Percentiles rank a stretch among this genome's conserved stretches.
Evolutionary conservation across 2,329 filamentous ascomycete species (phyloP).

Genomic region (Coleophoma eucalyptorum): DNA sequence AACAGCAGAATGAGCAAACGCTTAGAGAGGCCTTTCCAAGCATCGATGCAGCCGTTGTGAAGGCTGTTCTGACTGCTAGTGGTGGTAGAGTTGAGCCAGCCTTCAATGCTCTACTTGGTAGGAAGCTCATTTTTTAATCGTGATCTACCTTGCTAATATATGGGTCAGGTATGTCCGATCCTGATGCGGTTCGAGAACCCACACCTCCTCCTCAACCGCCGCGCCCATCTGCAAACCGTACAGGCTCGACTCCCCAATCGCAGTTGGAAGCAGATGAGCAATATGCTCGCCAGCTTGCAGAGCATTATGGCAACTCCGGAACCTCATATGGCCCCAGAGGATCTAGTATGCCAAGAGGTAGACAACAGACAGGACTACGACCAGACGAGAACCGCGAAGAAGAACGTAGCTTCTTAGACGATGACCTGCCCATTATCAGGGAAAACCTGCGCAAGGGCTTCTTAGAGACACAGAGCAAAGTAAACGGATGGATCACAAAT

Average conservation of each 20-base stretch:
- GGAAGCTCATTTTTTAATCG: slow-evolving; percentile 15
- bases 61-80: slow-evolving; percentile 83
- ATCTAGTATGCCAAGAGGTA: slow-evolving; percentile 30
- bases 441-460: slow-evolving; percentile 95
- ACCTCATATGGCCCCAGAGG: slow-evolving; percentile 50
- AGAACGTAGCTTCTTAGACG: slow-evolving; percentile 86
- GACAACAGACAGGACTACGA: slow-evolving; percentile 47
- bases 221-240: slow-evolving; percentile 56
- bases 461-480: slow-evolving; percentile 84
- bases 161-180: slow-evolving; percentile 71
- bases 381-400: slow-evolving; percentile 55
- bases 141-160: slow-evolving; percentile 1
- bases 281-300: slow-evolving; percentile 87
- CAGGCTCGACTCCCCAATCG: slow-evolving; percentile 56
- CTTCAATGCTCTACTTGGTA: slow-evolving; percentile 90
- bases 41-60: slow-evolving; percentile 77
- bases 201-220: slow-evolving; percentile 75
- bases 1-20: slow-evolving; percentile 81
- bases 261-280: slow-evolving; percentile 89
- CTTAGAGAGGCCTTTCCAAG: slow-evolving; percentile 90
- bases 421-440: slow-evolving; percentile 88
- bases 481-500: slow-evolving; percentile 88
- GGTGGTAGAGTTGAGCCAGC: slow-evolving; percentile 85
- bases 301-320: slow-evolving; percentile 69
- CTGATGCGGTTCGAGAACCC: slow-evolving; percentile 58